Evolutionary conservation across 2,329 filamentous ascomycete species (phyloP), one percentile per base, ranked within the genome.

Genomic region (Rhynchosporium graminicola): DNA sequence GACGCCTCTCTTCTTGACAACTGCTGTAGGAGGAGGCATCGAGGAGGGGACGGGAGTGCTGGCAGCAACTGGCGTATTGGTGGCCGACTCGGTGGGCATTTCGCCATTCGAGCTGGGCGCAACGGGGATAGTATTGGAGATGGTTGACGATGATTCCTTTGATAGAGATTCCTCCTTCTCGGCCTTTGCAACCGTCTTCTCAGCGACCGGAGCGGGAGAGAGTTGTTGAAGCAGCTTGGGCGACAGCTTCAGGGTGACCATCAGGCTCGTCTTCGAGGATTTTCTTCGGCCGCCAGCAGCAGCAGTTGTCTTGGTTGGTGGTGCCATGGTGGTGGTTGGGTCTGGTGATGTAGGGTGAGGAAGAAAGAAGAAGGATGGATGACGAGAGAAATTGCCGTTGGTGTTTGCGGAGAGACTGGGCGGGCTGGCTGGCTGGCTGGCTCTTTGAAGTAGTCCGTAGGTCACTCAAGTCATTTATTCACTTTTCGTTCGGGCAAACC

Each of bases 1-100:
- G 40, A 84, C 64, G 40, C 88, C 87, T 77, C 93, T 93, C 80
- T 91, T 92, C 80, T 91, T 92, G 12, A 81, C 78, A 6, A 81
- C 86, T 60, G 86, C 83, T 51, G 76, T 75, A 42, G 85, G 86
- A 54, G 86, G 86, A 4, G 81, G 83, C 85, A 88, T 87, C 57
- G 69, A 75, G 5, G 80, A 74, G 29, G 83, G 80, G 29, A 77
- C 82, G 6, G 85, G 83, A 12, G 85, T 87, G 68, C 80, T 82
- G 52, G 78, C 81, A 46, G 81, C 76, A 28, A 78, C 81, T 13
- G 85, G 85, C 15, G 86, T 88, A 47, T 82, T 82, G 26, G 83
- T 80, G 67, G 80, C 84, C 29, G 86, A 87, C 69, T 86, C 83
- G 66, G 82, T 81, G 61, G 80, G 82, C 46, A 81, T 83, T 65